phyloP scores from a whole-genome alignment of 805 yeast genomes.

The Hermanozyma aechmeae region DNA sequence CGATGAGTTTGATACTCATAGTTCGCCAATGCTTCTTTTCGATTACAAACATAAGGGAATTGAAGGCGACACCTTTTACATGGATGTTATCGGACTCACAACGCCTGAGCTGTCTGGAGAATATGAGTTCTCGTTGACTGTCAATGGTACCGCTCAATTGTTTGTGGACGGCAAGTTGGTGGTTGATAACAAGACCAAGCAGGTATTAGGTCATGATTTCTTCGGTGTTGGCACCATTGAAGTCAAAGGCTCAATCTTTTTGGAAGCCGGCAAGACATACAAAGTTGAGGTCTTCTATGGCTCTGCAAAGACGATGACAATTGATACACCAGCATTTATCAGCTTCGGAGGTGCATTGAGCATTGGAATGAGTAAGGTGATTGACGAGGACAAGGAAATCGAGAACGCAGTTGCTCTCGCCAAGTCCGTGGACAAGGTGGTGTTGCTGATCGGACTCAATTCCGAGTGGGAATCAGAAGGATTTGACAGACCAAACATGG shows the following conservation, averaged over 20 bases:
- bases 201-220: slow-evolving; percentile 3
- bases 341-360: slow-evolving; percentile 15
- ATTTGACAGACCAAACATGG: slow-evolving; percentile 42
- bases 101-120: slow-evolving; percentile 1
- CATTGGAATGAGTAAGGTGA: slow-evolving; percentile 1
- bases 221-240: slow-evolving; percentile 8
- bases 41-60: slow-evolving; percentile 8
- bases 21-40: slow-evolving; percentile 8
- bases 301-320: slow-evolving; percentile 4
- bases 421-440: slow-evolving; percentile 40
- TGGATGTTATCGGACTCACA: neutral
- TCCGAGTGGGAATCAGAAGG: slow-evolving; percentile 56
- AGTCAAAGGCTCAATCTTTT: slow-evolving; percentile 2
- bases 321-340: slow-evolving; percentile 13
- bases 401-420: slow-evolving; percentile 40
- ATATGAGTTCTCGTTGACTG: slow-evolving; percentile 7
- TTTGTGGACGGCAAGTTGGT: slow-evolving; percentile 7
- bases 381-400: slow-evolving; percentile 13
- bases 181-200: slow-evolving; percentile 5
- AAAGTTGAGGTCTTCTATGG: slow-evolving; percentile 1
- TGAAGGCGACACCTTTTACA: slow-evolving; percentile 7
- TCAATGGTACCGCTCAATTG: slow-evolving; percentile 7
- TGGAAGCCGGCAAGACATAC: slow-evolving; percentile 6
- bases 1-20: slow-evolving; percentile 12
- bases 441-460: slow-evolving; percentile 42